A percentile compares a stretch with the other conserved stretches of the same genome.
phyloP scores from a whole-genome alignment of 129 eudicot genomes.

The Logfia minima region DNA sequence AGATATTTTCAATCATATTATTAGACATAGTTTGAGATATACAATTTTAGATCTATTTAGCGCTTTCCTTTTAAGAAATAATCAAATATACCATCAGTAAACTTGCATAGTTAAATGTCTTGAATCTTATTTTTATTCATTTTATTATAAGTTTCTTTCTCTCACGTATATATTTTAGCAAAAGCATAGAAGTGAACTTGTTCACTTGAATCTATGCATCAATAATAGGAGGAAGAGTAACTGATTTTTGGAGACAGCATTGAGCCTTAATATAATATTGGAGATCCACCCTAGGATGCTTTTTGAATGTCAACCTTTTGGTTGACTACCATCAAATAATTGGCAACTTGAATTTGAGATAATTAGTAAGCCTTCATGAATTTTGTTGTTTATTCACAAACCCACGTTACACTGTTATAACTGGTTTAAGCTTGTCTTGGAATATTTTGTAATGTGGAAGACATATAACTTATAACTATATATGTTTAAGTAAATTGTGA shows the following conservation, averaged over 20 bases:
- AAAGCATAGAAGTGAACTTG: not conserved
- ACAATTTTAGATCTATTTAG: too few relatives aligned
- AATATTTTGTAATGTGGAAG: not conserved
- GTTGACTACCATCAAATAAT: constrained; percentile 31
- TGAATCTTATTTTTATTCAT: too few relatives aligned
- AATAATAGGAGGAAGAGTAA: not conserved
- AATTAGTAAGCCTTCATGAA: not conserved
- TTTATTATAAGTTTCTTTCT: not conserved
- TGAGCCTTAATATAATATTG: not conserved
- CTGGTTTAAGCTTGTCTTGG: not conserved
- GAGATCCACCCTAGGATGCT: constrained; percentile 32
- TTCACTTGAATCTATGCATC: not conserved
- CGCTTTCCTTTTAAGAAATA: too few relatives aligned
- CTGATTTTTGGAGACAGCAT: constrained; percentile 15
- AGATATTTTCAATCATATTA: too few relatives aligned
- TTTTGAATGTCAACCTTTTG: constrained; percentile 29
- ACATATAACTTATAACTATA: not conserved
- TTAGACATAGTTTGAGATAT: too few relatives aligned
- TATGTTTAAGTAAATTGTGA: not conserved
- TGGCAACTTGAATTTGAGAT: constrained; percentile 14
- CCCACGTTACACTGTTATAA: constrained; percentile 23
- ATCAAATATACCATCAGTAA: too few relatives aligned
- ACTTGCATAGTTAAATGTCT: too few relatives aligned
- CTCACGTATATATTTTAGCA: not conserved
- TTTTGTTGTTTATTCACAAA: not conserved